A percentile compares a stretch with the other conserved stretches of the same genome.
Conservation (phyloP, 495 filamentous ascomycete species). For the Letharia lupina region DNA sequence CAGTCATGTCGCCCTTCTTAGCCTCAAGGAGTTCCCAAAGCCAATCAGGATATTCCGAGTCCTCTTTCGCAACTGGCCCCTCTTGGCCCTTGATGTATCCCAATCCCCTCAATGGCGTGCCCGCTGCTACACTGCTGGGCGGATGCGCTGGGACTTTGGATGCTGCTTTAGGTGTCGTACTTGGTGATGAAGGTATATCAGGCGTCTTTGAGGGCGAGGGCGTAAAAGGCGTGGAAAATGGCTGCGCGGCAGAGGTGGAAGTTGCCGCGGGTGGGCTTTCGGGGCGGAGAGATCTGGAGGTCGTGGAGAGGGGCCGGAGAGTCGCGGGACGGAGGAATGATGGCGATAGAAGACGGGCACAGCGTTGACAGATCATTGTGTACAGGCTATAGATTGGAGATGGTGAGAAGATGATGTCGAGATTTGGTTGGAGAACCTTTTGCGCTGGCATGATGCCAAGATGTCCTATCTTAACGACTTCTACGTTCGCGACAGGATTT, state of each 20-base stretch:
- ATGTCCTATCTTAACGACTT: background rate
- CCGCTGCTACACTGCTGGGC: constrained; percentile 51
- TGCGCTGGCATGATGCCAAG: background rate
- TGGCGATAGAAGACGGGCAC: constrained; percentile 37
- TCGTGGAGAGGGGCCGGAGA: constrained; percentile 29
- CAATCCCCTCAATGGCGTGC: constrained; percentile 67
- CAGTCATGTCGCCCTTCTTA: constrained; percentile 33
- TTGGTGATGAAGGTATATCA: constrained; percentile 28
- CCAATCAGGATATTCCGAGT: constrained; percentile 86
- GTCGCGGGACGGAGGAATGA: constrained; percentile 29
- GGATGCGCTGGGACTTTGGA: constrained; percentile 24
- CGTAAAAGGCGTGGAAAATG: constrained; percentile 43
- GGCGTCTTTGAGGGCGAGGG: constrained; percentile 42
- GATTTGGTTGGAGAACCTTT: background rate
- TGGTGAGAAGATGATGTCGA: background rate
- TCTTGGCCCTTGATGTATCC: constrained; percentile 71
- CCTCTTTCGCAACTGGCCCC: constrained; percentile 64
- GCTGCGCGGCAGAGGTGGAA: constrained; percentile 43
- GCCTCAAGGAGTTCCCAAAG: constrained; percentile 68
- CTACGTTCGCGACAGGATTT: background rate
- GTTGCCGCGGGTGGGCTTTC: constrained; percentile 38
- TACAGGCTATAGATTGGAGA: background rate
- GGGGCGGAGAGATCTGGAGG: constrained; percentile 29
- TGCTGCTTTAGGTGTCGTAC: constrained; percentile 21
- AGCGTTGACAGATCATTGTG: constrained; percentile 44